Conservation (phyloP, 768 basidiomycete genomes). For the Leccinum variicolor region DNA sequence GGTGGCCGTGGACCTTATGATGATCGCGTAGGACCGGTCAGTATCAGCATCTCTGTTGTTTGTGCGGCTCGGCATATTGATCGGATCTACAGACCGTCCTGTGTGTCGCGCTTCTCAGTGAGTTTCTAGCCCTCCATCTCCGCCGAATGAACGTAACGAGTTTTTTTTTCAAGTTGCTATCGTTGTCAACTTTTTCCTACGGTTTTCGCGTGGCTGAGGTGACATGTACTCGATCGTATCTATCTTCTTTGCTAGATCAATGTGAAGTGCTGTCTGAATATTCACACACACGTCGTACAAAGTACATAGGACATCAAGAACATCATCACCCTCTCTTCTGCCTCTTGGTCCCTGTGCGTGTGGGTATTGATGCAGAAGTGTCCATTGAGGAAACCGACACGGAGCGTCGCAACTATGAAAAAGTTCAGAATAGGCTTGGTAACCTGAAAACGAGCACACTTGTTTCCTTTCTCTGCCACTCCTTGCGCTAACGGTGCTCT, state of each 20-base stretch:
- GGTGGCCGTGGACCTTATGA: constrained; percentile 96
- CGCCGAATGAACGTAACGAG: neutral
- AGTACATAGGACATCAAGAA: neutral
- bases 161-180: constrained; percentile 59
- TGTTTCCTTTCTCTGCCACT: constrained; percentile 59
- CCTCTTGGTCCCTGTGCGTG: constrained; percentile 52
- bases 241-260: constrained; percentile 12
- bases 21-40: constrained; percentile 89
- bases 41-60: constrained; percentile 34
- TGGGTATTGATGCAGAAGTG: constrained; percentile 51
- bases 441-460: constrained; percentile 26
- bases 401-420: constrained; percentile 53
- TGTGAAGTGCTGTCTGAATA: constrained; percentile 2
- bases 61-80: constrained; percentile 6
- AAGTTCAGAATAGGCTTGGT: neutral
- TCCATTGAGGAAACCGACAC: constrained; percentile 77
- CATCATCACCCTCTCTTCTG: constrained; percentile 49
- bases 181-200: constrained; percentile 79
- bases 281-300: constrained; percentile 4
- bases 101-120: constrained; percentile 78
- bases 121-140: constrained; percentile 13
- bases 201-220: constrained; percentile 50
- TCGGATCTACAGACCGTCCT: constrained; percentile 60
- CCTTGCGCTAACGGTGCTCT: constrained; percentile 59
- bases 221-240: neutral